Conservation (phyloP, 2,329 filamentous ascomycete genomes). For the Uncinocarpus reesii region DNA sequence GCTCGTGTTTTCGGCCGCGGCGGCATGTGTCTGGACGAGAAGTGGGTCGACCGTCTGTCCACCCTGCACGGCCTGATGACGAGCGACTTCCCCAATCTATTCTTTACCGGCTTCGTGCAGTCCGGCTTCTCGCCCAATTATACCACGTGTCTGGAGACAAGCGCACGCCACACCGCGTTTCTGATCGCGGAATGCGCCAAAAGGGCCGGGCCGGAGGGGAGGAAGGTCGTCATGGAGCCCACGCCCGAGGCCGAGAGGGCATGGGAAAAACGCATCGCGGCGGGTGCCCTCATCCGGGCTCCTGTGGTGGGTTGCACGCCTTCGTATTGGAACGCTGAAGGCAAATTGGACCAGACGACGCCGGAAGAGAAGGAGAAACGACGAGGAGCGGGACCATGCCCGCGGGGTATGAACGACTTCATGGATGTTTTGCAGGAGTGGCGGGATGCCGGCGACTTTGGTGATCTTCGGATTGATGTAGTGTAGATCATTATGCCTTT, state of each 20-base stretch:
- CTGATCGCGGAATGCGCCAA: not conserved
- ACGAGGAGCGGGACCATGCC: not conserved
- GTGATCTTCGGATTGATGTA: not conserved
- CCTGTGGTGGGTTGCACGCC: slow-evolving; percentile 5
- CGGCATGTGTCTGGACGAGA: slow-evolving; percentile 37
- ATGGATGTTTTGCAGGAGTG: slow-evolving; percentile 4
- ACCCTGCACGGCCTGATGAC: slow-evolving; percentile 46
- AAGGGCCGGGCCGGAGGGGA: not conserved
- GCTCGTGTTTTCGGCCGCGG: slow-evolving; percentile 38
- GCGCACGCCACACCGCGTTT: not conserved
- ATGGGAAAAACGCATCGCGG: not conserved
- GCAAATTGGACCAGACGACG: not conserved
- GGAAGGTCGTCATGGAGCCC: not conserved
- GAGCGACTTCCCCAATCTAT: slow-evolving; percentile 47
- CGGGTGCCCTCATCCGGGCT: not conserved
- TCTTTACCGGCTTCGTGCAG: slow-evolving; percentile 40
- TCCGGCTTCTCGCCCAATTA: slow-evolving; percentile 19
- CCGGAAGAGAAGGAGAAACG: not conserved
- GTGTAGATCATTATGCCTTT: not conserved
- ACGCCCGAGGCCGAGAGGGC: slow-evolving; percentile 1
- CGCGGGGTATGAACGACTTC: not conserved
- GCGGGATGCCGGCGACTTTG: not conserved
- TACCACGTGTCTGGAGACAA: not conserved
- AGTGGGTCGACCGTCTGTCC: slow-evolving; percentile 37
- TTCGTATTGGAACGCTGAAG: slow-evolving; percentile 1